A percentile compares a stretch with the other conserved stretches of the same genome.
Evolutionary conservation across 805 yeast genomes (phyloP).

Genomic region (Candida methanosorbosa): DNA sequence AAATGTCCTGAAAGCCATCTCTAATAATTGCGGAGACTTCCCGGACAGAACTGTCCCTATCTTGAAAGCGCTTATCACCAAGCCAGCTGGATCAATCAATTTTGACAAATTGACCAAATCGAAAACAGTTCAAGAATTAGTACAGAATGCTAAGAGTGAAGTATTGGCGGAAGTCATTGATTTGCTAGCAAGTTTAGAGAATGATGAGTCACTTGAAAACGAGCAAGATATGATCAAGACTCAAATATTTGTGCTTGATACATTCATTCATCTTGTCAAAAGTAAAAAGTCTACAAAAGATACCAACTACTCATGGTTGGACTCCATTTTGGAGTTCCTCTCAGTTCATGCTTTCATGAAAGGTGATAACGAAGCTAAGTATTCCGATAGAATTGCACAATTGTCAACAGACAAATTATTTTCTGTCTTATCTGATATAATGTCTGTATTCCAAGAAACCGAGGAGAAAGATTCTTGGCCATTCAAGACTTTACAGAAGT

Average conservation of each 20-base stretch:
- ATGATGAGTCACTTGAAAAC: constrained; percentile 2
- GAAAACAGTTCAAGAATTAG: constrained; percentile 45
- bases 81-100: constrained; percentile 48
- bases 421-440: constrained; percentile 45
- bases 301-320: constrained; percentile 4
- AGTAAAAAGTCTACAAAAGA: constrained; percentile 12
- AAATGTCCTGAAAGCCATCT: constrained; percentile 35
- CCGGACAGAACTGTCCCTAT: constrained; percentile 24
- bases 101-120: constrained; percentile 75
- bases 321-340: constrained; percentile 10
- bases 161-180: constrained; percentile 7
- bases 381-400: constrained; percentile 26
- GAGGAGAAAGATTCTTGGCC: constrained; percentile 16
- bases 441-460: constrained; percentile 7
- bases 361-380: constrained; percentile 7
- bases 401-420: constrained; percentile 55
- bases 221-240: constrained; percentile 12
- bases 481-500: constrained; percentile 4
- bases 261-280: constrained; percentile 20
- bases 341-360: constrained; percentile 17
- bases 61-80: constrained; percentile 25
- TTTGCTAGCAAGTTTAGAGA: constrained; percentile 5
- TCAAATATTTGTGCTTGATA: constrained; percentile 17
- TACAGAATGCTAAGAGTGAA: constrained; percentile 14
- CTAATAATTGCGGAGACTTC: constrained; percentile 26